phyloP scores from a whole-genome alignment of 2,329 filamentous ascomycete species.

The Fusarium pseudonygamai region DNA sequence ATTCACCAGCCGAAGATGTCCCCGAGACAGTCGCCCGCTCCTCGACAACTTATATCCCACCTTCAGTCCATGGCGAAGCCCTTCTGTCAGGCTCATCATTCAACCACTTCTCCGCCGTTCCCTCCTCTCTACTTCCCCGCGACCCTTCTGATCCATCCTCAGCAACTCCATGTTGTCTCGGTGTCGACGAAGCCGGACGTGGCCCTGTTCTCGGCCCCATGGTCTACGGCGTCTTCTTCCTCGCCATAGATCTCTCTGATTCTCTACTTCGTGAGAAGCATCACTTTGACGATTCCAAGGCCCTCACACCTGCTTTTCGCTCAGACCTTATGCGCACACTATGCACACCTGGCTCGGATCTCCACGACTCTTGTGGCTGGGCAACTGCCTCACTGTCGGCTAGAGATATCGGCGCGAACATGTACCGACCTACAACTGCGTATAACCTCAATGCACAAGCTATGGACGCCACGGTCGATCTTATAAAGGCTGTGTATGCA shows the following conservation, averaged over 20 bases:
- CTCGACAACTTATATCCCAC: constrained; percentile 66
- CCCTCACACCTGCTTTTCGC: constrained; percentile 82
- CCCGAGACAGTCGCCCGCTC: constrained; percentile 18
- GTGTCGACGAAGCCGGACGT: constrained; percentile 92
- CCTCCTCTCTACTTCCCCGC: constrained; percentile 64
- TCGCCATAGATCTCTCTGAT: constrained; percentile 76
- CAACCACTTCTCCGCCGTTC: constrained; percentile 76
- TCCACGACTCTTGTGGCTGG: constrained; percentile 76
- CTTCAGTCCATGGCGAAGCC: constrained; percentile 68
- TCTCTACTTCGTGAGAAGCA: constrained; percentile 80
- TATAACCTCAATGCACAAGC: constrained; percentile 98
- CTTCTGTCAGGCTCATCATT: constrained; percentile 75
- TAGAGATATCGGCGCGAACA: constrained; percentile 80
- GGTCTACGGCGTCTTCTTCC: constrained; percentile 77
- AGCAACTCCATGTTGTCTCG: constrained; percentile 71
- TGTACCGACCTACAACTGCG: constrained; percentile 70
- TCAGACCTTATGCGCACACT: constrained; percentile 74
- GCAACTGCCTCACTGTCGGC: constrained; percentile 84
- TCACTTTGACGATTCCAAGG: constrained; percentile 96
- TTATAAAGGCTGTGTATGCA: constrained; percentile 81
- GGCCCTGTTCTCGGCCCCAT: constrained; percentile 90
- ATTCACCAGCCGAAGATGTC: constrained; percentile 51
- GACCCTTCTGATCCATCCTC: constrained; percentile 48
- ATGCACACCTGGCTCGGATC: constrained; percentile 68
- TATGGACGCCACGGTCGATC: constrained; percentile 85